Base-by-base conservation (phyloP, 2,329 filamentous ascomycete species). In the Fusarium sp. region DNA sequence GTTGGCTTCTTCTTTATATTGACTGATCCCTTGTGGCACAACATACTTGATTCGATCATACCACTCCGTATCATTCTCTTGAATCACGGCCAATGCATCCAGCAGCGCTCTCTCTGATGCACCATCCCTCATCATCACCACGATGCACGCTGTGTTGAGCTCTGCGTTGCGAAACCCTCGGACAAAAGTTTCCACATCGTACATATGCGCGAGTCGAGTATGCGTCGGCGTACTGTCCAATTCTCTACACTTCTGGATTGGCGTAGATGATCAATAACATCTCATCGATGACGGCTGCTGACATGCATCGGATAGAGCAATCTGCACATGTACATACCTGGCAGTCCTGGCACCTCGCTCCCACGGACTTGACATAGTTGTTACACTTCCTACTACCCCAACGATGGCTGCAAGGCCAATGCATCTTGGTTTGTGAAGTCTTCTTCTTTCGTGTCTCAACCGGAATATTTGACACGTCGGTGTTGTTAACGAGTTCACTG, bases 371-470 rank as follows among this genome's bases (percentile, higher is more conserved):
- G 25, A 76, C 74, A 73, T 73, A 74, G 31, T 60, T 63, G 49
- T 67, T 60, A 61, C 74, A 76, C 55, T 42, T 63, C 63, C 73
- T 69, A 29, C 72, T 67, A 37, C 74, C 74, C 70, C 74, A 77
- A 10, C 59, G 60, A 45, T 77, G 70, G 46, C 70, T 77, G 51
- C 74, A 76, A 37, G 74, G 74, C 74, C 74, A 76, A 29, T 57
- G 66, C 74, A 77, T 77, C n/a, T 37, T 56, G 42, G 33, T 60
- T 33, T 31, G 29, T 35, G 38, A 27, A 27, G 10, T 39, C n/a
- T 41, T 44, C 21, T 23, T 55, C 42, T 60, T 45, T 38, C 37
- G 35, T 44, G 39, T 45, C 29, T 63, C 33, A 33, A n/a, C 33
- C 25, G 35, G 16, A 33, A 63, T 42, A 51, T 33, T 39, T 39